Conservation (phyloP, 768 basidiomycete species). For the Boletus tylopilopsis region DNA sequence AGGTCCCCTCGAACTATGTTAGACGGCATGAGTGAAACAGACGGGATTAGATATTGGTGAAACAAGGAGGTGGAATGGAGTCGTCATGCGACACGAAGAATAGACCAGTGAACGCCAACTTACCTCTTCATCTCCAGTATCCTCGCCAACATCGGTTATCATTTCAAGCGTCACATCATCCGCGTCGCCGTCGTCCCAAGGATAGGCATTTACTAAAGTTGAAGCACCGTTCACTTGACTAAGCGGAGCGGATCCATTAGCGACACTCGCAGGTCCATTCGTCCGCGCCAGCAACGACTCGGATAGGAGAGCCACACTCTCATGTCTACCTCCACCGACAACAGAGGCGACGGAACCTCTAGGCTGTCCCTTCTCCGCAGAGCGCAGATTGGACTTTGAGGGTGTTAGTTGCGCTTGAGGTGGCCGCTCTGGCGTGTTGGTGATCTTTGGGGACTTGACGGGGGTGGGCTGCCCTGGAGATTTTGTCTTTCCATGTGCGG, state of each 20-base stretch:
- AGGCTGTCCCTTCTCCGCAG: constrained; percentile 18
- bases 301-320: constrained; percentile 13
- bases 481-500: constrained; percentile 18
- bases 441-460: constrained; percentile 21
- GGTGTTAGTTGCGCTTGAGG: constrained; percentile 21
- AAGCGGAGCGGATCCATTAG: constrained; percentile 15
- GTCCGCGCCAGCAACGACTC: constrained; percentile 15
- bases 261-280: constrained; percentile 18
- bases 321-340: constrained; percentile 14
- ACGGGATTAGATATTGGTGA: too few species aligned
- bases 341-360: constrained; percentile 20
- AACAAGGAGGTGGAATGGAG: neutral
- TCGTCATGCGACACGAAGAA: neutral
- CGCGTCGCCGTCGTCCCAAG: constrained; percentile 40
- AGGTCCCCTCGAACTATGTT: constrained; percentile 41
- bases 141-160: constrained; percentile 55
- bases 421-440: constrained; percentile 19
- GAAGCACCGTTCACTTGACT: constrained; percentile 24
- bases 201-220: constrained; percentile 18
- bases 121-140: constrained; percentile 72
- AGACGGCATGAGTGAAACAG: neutral
- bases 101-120: constrained; percentile 5
- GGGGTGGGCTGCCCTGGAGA: constrained; percentile 19
- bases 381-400: constrained; percentile 13
- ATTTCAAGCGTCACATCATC: constrained; percentile 70